These are phyloP conservation scores for Eremothecium sinecaudum DNA, from an alignment of 1,139 yeast genomes.

Conservation along the genomic window DNA sequence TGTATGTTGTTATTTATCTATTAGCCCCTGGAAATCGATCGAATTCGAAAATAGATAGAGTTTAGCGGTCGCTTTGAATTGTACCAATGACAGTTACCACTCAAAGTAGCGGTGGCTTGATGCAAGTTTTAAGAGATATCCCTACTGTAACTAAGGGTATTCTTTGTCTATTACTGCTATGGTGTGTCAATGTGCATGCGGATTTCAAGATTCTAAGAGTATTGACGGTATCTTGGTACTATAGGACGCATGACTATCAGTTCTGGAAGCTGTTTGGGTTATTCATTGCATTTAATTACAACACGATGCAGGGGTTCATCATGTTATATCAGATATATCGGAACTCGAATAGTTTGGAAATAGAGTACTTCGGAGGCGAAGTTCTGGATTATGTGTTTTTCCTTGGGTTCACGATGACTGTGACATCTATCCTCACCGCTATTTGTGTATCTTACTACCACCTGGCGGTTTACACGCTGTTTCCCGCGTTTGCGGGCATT, in stretches of 20 bases:
- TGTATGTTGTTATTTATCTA: too few species aligned
- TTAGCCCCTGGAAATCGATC: too few species aligned
- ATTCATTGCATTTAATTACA: constrained; percentile 19
- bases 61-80: too few species aligned
- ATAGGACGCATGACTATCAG: constrained; percentile 12
- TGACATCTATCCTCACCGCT: constrained; percentile 9
- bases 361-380: constrained; percentile 15
- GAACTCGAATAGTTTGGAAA: constrained; percentile 23
- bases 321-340: constrained; percentile 24
- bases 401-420: constrained; percentile 17
- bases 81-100: too few species aligned
- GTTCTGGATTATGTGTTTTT: constrained; percentile 24
- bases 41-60: too few species aligned
- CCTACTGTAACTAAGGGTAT: not conserved
- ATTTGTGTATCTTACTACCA: constrained; percentile 8
- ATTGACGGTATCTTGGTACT: constrained; percentile 14
- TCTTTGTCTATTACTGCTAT: not conserved
- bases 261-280: constrained; percentile 26
- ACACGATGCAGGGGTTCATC: constrained; percentile 22
- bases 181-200: not conserved
- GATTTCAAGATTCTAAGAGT: not conserved
- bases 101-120: too few species aligned
- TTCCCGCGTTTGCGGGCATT: constrained; percentile 19
- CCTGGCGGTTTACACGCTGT: constrained; percentile 13
- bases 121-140: not conserved